Percentiles rank a stretch among this genome's conserved stretches.
These are phyloP conservation scores for Vanrija pseudolonga DNA, from an alignment of 1,284 basidiomycete species.

Conservation along the genomic window DNA sequence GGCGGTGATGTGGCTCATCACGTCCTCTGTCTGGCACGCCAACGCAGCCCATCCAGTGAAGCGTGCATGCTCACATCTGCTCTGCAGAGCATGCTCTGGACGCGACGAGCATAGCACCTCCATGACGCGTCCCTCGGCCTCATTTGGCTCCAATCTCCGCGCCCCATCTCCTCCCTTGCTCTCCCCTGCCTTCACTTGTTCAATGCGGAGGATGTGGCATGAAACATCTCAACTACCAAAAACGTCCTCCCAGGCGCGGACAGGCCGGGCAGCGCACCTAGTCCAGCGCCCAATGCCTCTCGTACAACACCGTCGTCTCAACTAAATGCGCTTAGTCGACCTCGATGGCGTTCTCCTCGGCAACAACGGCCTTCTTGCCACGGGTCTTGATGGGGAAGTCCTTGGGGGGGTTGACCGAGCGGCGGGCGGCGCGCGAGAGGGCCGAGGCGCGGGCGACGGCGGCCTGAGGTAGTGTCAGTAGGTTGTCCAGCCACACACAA, in stretches of 20 bases:
- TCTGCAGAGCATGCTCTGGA: too few species aligned
- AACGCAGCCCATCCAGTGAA: too few species aligned
- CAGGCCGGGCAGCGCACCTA: conserved; percentile 1
- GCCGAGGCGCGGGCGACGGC: conserved; percentile 77
- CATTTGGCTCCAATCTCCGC: too few species aligned
- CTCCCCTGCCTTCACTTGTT: too few species aligned
- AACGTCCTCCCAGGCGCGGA: conserved; percentile 4
- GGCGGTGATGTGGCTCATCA: too few species aligned
- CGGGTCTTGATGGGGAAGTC: conserved; percentile 62
- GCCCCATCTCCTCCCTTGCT: too few species aligned
- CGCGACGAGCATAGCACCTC: too few species aligned
- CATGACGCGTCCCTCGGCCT: too few species aligned
- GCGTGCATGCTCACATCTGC: too few species aligned
- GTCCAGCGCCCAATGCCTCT: background rate
- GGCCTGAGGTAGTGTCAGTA: conserved; percentile 55
- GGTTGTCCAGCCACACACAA: background rate
- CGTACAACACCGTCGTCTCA: conserved; percentile 1
- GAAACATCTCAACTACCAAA: conserved; percentile 12
- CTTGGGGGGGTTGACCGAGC: conserved; percentile 63
- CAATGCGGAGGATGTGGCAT: conserved; percentile 14
- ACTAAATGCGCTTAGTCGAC: conserved; percentile 35
- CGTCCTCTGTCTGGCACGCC: too few species aligned
- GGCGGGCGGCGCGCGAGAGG: conserved; percentile 65
- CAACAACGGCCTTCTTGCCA: conserved; percentile 72
- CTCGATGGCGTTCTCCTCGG: conserved; percentile 50